These are phyloP conservation scores for Dysphania ambrosioides DNA, from an alignment of 148 eudicot species.

Conservation along the genomic window DNA sequence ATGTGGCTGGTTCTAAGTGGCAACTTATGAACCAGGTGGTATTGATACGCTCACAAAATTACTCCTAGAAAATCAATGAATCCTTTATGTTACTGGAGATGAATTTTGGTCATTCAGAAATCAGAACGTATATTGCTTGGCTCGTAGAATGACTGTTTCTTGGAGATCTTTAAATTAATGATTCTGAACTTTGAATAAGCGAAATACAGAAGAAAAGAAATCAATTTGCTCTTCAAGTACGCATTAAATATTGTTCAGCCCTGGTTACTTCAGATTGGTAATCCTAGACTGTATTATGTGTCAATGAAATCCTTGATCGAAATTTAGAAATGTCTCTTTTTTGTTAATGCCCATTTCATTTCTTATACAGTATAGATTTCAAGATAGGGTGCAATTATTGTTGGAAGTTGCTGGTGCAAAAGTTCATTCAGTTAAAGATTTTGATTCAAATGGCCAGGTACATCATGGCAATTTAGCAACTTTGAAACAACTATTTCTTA, in stretches of 20 bases:
- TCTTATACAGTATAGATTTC: slow-evolving; percentile 61
- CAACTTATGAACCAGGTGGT: no score
- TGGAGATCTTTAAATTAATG: no score
- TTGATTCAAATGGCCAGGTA: slow-evolving; percentile 57
- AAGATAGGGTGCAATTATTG: slow-evolving; percentile 52
- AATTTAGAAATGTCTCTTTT: background rate
- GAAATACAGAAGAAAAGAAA: no score
- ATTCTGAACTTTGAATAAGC: no score
- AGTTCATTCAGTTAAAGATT: slow-evolving; percentile 44
- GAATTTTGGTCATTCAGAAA: no score
- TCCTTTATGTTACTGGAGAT: no score
- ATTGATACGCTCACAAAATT: no score
- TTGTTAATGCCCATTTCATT: background rate
- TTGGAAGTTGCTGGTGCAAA: slow-evolving; percentile 68
- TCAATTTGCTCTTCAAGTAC: background rate
- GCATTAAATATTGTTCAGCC: background rate
- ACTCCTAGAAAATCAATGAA: no score
- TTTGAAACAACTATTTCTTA: background rate
- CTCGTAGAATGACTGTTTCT: no score
- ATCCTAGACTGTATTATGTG: background rate
- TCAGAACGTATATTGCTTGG: no score
- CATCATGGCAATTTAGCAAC: background rate
- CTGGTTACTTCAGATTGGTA: background rate
- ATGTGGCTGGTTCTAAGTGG: no score
- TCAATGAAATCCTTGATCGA: background rate